phyloP scores from a whole-genome alignment of 1,284 basidiomycete genomes.

The Omphalotus olearius region DNA sequence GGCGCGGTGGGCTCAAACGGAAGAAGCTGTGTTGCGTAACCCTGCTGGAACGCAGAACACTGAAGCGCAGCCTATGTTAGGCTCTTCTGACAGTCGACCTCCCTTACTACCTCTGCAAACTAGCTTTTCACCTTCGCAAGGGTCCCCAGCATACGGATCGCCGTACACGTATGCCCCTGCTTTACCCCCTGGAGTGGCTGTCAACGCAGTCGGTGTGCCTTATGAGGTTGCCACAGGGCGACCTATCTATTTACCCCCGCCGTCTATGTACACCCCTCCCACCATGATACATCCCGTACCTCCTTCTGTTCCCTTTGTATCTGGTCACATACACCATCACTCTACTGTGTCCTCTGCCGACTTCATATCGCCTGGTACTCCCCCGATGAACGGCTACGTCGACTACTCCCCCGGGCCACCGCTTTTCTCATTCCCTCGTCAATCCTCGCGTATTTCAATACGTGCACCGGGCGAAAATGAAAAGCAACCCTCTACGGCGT shows the following conservation, averaged over 20 bases:
- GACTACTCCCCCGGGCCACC: conserved; percentile 59
- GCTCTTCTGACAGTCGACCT: conserved; percentile 15
- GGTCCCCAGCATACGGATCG: conserved; percentile 57
- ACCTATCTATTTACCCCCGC: conserved; percentile 62
- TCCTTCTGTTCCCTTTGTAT: conserved; percentile 37
- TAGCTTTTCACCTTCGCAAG: conserved; percentile 50
- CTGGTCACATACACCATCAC: conserved; percentile 55
- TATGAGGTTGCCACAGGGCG: conserved; percentile 78
- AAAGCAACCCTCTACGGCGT: conserved; percentile 13
- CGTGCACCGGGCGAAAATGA: conserved; percentile 47
- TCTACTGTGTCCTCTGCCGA: conserved; percentile 43
- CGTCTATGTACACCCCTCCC: conserved; percentile 60
- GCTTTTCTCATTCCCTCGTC: conserved; percentile 70
- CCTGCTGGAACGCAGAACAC: conserved; percentile 19
- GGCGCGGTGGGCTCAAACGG: conserved; percentile 32
- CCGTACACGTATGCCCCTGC: conserved; percentile 57
- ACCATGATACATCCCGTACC: conserved; percentile 50
- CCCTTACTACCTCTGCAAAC: conserved; percentile 53
- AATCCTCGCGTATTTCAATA: conserved; percentile 68
- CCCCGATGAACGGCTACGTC: conserved; percentile 54
- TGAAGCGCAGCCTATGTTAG: not conserved
- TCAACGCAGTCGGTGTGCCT: conserved; percentile 69
- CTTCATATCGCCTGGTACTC: conserved; percentile 53
- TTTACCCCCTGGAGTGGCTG: conserved; percentile 69
- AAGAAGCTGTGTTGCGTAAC: conserved; percentile 38